Evolutionary conservation across 345 rosid species (phyloP).

Genomic region (Populus pruinosa): DNA sequence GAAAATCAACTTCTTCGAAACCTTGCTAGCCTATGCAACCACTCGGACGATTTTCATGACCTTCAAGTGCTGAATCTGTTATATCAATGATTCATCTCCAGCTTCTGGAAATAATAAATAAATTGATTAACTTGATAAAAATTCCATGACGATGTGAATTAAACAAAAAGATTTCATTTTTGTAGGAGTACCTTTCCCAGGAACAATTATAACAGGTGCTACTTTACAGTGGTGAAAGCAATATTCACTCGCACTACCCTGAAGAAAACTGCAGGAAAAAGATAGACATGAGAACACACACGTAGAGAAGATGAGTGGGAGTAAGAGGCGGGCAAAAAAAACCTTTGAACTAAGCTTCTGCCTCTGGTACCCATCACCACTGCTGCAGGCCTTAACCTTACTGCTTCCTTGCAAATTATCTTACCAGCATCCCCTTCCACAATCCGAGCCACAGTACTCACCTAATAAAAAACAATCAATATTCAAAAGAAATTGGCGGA

Average conservation of each 20-base stretch:
- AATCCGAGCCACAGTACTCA: conserved; percentile 56
- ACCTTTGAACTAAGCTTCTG: conserved; percentile 80
- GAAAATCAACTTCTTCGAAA: neutral
- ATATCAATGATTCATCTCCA: neutral
- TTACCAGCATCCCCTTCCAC: conserved; percentile 82
- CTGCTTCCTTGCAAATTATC: conserved; percentile 80
- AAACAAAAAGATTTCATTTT: neutral
- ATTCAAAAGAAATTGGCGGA: neutral
- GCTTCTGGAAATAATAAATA: neutral
- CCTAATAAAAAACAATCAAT: conserved; percentile 31
- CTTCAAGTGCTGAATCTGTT: neutral
- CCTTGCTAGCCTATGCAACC: neutral
- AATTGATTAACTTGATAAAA: neutral
- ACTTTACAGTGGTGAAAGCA: neutral
- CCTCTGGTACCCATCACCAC: conserved; percentile 91
- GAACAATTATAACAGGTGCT: neutral
- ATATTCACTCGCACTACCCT: neutral
- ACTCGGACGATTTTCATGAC: neutral
- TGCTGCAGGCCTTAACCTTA: conserved; percentile 75
- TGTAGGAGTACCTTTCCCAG: neutral
- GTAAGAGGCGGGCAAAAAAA: neutral
- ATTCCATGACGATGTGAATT: neutral
- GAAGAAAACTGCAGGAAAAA: neutral
- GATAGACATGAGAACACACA: neutral
- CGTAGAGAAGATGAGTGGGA: neutral